A percentile compares a stretch with the other conserved stretches of the same genome.
These are phyloP conservation scores for Candida germanica DNA, from an alignment of 805 yeast species.

Conservation along the genomic window DNA sequence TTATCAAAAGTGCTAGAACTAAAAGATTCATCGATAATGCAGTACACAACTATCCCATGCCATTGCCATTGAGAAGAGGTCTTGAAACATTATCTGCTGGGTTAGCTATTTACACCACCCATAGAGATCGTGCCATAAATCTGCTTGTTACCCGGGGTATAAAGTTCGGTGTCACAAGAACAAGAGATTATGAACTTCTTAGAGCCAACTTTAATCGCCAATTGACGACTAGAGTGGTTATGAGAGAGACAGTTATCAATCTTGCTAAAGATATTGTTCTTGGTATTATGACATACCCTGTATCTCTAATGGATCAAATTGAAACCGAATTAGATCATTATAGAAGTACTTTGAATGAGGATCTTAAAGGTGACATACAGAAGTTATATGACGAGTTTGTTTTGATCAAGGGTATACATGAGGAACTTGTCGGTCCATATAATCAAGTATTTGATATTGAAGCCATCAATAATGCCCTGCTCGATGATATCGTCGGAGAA, in stretches of 20 bases:
- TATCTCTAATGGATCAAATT: slow-evolving; percentile 14
- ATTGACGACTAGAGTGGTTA: neutral
- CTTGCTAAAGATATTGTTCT: slow-evolving; percentile 19
- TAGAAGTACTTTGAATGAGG: slow-evolving; percentile 17
- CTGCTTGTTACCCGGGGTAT: neutral
- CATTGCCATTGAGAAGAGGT: neutral
- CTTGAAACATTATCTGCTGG: neutral
- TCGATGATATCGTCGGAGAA: neutral
- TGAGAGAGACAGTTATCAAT: slow-evolving; percentile 11
- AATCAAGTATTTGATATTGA: slow-evolving; percentile 4
- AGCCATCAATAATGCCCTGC: slow-evolving; percentile 1
- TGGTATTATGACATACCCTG: slow-evolving; percentile 15
- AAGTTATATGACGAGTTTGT: slow-evolving; percentile 1
- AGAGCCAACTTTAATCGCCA: neutral
- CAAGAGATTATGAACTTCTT: slow-evolving; percentile 22
- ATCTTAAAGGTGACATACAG: slow-evolving; percentile 8
- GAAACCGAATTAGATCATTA: slow-evolving; percentile 15
- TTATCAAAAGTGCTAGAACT: neutral
- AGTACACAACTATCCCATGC: too few species aligned
- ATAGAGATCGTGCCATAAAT: neutral
- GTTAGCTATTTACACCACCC: too few species aligned
- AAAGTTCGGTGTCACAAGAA: slow-evolving; percentile 16
- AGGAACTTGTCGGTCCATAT: neutral
- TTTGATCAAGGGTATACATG: neutral
- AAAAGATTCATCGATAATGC: neutral